Evolutionary conservation across 164 flowering plant species (phyloP), one percentile per base, ranked within the genome.

Genomic region (Vitis rupestris): DNA sequence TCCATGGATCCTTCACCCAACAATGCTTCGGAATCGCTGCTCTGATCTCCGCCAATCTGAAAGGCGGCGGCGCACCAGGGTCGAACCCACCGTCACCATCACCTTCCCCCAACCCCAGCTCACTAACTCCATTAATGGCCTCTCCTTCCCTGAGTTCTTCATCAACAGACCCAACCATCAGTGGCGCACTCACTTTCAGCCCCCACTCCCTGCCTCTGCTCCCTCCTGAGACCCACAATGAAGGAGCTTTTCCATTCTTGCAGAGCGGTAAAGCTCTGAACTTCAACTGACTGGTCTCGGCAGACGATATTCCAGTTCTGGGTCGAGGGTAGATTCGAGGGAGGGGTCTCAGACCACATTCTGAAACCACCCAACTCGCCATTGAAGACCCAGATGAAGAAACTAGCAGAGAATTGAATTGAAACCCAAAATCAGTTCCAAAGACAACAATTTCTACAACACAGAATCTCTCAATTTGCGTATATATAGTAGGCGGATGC

Each of bases 11-110:
- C 82, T 87, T 90, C 2, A 90, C 87, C 93, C 95, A 92, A 66
- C 95, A 90, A 74, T 90, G 95, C 73, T 85, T 85, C 0, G 97
- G 95, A 70, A 92, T 90, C 15, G 92, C 91, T 0, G 87, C 90
- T 70, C 85, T 70, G 64, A 92, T 74, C 48, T 90, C 88, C 29
- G 86, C 78, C 55, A 92, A 56, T n/a, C 69, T 78, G 59, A 92
- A 92, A 17, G 91, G 92, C 0, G 97, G 97, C 6, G 93, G 85
- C 9, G 90, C 82, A 13, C 83, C 83, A 0, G 89, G 88, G 59
- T 87, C 81, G 64, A 89, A 88, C 8, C 58, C 80, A 8, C 52
- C 75, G 6, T 60, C 75, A 37, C 62, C 63, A 27, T 14, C 66
- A 16, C 44, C 44, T 37, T 37, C 5, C 44, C 44, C 44, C 44